Evolutionary conservation across 352 stramenopile species (phyloP).

Genomic region (Phytophthora capsici): DNA sequence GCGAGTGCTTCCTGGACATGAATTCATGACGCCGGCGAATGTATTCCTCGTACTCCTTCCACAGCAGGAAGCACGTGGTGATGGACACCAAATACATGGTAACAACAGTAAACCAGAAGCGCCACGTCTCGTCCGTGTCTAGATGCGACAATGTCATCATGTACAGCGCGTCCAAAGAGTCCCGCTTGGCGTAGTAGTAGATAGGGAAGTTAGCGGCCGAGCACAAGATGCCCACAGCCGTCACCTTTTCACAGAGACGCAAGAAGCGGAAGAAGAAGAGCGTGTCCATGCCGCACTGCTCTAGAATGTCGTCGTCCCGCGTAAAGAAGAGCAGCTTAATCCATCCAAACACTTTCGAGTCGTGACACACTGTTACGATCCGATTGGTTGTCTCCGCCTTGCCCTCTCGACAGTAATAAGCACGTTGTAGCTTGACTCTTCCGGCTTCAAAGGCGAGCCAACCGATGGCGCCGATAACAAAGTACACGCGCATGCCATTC

Average conservation of each 20-base stretch:
- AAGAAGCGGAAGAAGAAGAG: constrained; percentile 85
- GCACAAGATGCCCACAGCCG: constrained; percentile 57
- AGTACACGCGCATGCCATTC: constrained; percentile 71
- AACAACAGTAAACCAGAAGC: constrained; percentile 69
- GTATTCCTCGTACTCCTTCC: constrained; percentile 76
- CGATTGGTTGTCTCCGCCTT: constrained; percentile 60
- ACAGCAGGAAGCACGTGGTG: constrained; percentile 68
- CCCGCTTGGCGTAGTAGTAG: constrained; percentile 67
- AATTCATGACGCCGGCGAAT: constrained; percentile 81
- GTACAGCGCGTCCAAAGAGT: constrained; percentile 53
- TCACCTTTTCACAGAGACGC: constrained; percentile 74
- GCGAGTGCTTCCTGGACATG: constrained; percentile 57
- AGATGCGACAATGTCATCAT: constrained; percentile 78
- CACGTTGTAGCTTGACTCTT: constrained; percentile 58
- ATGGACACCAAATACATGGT: constrained; percentile 74
- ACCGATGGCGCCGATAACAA: constrained; percentile 61
- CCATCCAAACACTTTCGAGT: constrained; percentile 56
- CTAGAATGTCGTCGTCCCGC: constrained; percentile 72
- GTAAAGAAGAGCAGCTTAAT: constrained; percentile 60
- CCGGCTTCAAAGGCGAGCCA: constrained; percentile 76
- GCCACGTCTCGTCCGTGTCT: constrained; percentile 52
- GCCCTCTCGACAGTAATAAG: constrained; percentile 81
- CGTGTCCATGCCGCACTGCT: constrained; percentile 80
- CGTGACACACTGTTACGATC: constrained; percentile 44
- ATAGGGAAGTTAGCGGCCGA: constrained; percentile 78